Evolutionary conservation across 2,329 filamentous ascomycete species (phyloP).

Genomic region (Harringtonia aguacate): DNA sequence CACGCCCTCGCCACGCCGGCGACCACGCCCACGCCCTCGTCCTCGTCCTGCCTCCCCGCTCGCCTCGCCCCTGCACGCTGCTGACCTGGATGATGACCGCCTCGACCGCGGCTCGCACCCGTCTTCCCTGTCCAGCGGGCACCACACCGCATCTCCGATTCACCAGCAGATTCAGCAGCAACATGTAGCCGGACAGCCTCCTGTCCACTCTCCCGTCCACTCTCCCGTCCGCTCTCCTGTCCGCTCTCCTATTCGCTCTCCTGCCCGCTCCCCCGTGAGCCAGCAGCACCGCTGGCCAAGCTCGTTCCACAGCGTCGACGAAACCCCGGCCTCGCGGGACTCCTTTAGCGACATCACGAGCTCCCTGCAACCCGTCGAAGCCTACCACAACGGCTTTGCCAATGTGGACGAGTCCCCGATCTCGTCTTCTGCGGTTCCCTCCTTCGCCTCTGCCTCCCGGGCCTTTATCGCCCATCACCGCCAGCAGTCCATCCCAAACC

Average conservation of each 20-base stretch:
- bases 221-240: not conserved
- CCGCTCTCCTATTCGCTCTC: too few species aligned
- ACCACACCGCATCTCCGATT: too few species aligned
- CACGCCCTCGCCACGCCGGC: conserved; percentile 6
- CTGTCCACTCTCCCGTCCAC: too few species aligned
- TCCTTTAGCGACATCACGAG: conserved; percentile 1
- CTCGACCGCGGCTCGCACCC: not conserved
- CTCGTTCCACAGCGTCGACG: not conserved
- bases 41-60: conserved; percentile 3
- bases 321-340: conserved; percentile 1
- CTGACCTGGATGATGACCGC: not conserved
- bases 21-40: conserved; percentile 2
- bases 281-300: conserved; percentile 5
- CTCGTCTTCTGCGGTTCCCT: conserved; percentile 6
- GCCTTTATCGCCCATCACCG: conserved; percentile 18
- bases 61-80: not conserved
- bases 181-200: too few species aligned
- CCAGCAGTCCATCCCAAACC: conserved; percentile 24
- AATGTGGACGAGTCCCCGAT: conserved; percentile 14
- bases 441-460: conserved; percentile 11
- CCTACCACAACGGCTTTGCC: conserved; percentile 22
- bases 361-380: conserved; percentile 16
- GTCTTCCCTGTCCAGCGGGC: too few species aligned
- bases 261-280: not conserved
- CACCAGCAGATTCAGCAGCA: not conserved